Evolutionary conservation across 306 rosid species (phyloP).

Genomic region (Clitoria ternatea): DNA sequence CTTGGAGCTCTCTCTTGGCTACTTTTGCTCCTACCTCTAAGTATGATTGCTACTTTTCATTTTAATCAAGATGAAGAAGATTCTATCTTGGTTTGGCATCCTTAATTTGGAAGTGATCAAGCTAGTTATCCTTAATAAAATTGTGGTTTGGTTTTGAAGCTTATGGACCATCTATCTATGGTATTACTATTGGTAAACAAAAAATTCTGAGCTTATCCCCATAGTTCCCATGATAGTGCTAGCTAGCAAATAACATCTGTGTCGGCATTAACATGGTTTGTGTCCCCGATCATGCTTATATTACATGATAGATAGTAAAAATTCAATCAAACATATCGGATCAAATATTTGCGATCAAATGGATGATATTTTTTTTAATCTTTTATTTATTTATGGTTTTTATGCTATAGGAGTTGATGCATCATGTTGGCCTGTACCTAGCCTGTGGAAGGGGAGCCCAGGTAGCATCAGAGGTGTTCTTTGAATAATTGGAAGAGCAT

Average conservation of each 20-base stretch:
- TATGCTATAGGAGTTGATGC: slow-evolving; percentile 65
- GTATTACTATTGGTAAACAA: background rate
- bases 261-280: background rate
- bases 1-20: too few relatives aligned
- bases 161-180: background rate
- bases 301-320: background rate
- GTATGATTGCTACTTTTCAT: too few relatives aligned
- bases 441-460: slow-evolving; percentile 85
- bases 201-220: background rate
- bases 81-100: too few relatives aligned
- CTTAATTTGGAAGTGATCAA: too few relatives aligned
- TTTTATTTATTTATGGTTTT: background rate
- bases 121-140: too few relatives aligned
- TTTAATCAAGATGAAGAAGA: too few relatives aligned
- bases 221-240: background rate
- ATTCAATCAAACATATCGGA: background rate
- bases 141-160: background rate
- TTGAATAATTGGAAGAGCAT: slow-evolving; percentile 24
- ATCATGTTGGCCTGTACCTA: slow-evolving; percentile 82
- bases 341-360: background rate
- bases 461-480: slow-evolving; percentile 71
- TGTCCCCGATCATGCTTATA: background rate
- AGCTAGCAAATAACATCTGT: background rate
- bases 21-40: too few relatives aligned
- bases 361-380: background rate